Percentiles rank a stretch among this genome's conserved stretches.
Conservation (phyloP, 2,329 filamentous ascomycete species). For the Colletotrichum tabaci region DNA sequence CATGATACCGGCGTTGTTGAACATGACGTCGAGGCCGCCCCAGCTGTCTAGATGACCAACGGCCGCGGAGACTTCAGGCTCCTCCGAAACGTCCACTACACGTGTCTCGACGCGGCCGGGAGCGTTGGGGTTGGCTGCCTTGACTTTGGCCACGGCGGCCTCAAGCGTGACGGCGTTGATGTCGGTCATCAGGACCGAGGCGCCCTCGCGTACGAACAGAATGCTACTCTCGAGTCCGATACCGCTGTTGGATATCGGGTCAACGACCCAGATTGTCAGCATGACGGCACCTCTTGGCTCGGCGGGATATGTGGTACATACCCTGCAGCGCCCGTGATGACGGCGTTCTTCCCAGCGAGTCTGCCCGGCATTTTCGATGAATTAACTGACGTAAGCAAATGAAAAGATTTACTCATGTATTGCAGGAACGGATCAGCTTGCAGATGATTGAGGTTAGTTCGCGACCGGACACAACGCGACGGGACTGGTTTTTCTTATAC, state of each 20-base stretch:
- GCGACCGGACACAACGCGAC: too few species aligned
- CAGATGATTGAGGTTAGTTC: too few species aligned
- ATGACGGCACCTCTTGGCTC: constrained; percentile 21
- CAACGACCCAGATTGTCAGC: constrained; percentile 22
- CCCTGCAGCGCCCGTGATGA: constrained; percentile 90
- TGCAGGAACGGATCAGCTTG: too few species aligned
- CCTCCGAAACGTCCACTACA: constrained; percentile 85
- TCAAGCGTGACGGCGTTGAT: constrained; percentile 49
- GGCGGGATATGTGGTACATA: constrained; percentile 60
- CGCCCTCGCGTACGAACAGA: constrained; percentile 90
- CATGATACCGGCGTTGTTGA: constrained; percentile 99
- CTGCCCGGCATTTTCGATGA: constrained; percentile 55
- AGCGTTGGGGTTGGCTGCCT: neutral
- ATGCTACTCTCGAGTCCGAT: constrained; percentile 94
- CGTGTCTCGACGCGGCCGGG: constrained; percentile 22
- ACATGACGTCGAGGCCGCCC: constrained; percentile 92
- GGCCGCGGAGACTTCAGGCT: constrained; percentile 81
- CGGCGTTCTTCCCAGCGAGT: constrained; percentile 72
- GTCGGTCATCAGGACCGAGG: constrained; percentile 87
- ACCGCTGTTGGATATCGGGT: constrained; percentile 70
- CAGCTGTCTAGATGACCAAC: constrained; percentile 83
- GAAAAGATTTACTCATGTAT: too few species aligned
- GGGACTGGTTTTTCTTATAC: too few species aligned
- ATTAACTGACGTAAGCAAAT: too few species aligned
- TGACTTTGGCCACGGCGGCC: too few species aligned